Base-by-base conservation (phyloP, 192 early-diverging fungal species). In the Dissophora globulifera region DNA sequence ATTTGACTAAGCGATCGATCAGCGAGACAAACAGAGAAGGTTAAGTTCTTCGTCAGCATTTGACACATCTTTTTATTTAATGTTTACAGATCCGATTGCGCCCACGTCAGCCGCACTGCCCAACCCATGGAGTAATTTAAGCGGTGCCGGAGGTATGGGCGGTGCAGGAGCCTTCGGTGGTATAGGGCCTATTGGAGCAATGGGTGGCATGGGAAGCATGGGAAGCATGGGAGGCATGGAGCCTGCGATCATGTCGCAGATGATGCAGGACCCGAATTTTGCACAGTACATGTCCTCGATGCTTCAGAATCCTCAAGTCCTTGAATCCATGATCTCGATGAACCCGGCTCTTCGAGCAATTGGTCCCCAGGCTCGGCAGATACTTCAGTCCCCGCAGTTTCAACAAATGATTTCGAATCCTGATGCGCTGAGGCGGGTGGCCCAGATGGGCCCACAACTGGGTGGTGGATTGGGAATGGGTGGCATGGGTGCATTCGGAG, bases 191-290 rank as follows among this genome's bases (percentile, higher is more conserved):
- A 45, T 45, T 10, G 43, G 82, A 71, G 2, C 82, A 78, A 20
- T 64, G 82, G 62, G 87, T 80, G 20, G 85, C 81, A 45, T 45
- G 43, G 43, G 82, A 71, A 1, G 83, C 79, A 20, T 64, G 82
- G 62, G 87, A 84, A 10, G 86, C 82, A n/a, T 81, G 88, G 83
- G 83, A 79, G 22, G 85, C 80, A 46, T 79, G 84, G 81, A 84
- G 87, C 59, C 90, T 79, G 19, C 78, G 78, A 57, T 81, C 65
- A 55, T 71, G 69, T 27, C 33, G 0, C 59, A 62, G 49, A 86
- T 98, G 82, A 70, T 97, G 71, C 82, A 85, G 43, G 96, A 98
- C 78, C 97, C 97, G 4, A 86, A 84, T 59, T 85, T 94, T 72
- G 84, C 88, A 19, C 86, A 92, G 51, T 90, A 89, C 68, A 93